A percentile compares a stretch with the other conserved stretches of the same genome.
Conservation (phyloP, 352 stramenopile species). For the Globisporangium polare region DNA sequence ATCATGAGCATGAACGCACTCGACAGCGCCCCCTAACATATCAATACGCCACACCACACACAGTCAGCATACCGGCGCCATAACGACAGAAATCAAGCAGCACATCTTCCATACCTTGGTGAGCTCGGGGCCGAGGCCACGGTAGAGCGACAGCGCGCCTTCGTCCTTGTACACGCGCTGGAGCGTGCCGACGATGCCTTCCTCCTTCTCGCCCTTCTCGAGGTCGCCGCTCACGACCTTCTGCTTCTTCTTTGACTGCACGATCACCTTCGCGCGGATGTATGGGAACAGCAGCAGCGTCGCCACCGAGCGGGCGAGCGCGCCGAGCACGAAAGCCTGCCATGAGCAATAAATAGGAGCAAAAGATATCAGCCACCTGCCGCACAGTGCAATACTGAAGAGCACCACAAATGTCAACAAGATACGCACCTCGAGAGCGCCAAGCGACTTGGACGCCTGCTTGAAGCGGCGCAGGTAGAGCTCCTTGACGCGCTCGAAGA, state of each 20-base stretch:
- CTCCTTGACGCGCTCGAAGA: conserved; percentile 91
- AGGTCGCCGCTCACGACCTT: conserved; percentile 10
- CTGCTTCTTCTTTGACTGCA: conserved; percentile 85
- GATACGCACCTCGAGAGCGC: conserved; percentile 61
- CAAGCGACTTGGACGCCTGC: conserved; percentile 46
- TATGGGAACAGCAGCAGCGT: conserved; percentile 97
- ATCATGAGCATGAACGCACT: conserved; percentile 97
- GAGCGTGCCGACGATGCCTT: conserved; percentile 77
- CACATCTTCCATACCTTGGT: conserved; percentile 49
- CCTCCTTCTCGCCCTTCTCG: conserved; percentile 25
- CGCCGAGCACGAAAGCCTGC: conserved; percentile 94
- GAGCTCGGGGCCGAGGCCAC: conserved; percentile 93
- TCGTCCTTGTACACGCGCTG: conserved; percentile 80
- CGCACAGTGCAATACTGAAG: no score
- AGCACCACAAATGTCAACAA: no score
- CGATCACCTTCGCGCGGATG: conserved; percentile 94
- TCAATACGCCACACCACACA: background rate
- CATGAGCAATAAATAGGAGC: conserved; percentile 10
- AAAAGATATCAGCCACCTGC: conserved; percentile 20
- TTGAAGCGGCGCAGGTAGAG: conserved; percentile 68
- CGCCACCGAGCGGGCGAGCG: conserved; percentile 90
- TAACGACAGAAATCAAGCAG: background rate
- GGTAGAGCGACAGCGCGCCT: conserved; percentile 89
- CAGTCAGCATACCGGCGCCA: background rate
- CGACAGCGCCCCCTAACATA: conserved; percentile 89